phyloP scores from a whole-genome alignment of 2,329 filamentous ascomycete species.

The Sclerotiophoma versabilis region DNA sequence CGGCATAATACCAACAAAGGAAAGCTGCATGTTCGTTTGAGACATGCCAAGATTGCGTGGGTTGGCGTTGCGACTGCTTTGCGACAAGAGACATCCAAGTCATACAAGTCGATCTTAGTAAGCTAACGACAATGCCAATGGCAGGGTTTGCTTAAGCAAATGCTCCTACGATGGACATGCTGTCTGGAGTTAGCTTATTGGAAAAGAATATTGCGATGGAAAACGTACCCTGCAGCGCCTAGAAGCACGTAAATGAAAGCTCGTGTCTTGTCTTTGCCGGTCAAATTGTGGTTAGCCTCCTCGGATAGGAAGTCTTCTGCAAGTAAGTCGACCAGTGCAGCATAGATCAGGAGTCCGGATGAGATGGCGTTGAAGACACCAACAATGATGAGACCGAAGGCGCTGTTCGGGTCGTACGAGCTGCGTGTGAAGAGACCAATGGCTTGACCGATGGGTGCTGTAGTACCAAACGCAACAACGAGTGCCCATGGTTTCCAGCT shows the following conservation, averaged over 20 bases:
- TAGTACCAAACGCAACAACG: slow-evolving; percentile 68
- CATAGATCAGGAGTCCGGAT: slow-evolving; percentile 67
- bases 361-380: slow-evolving; percentile 73
- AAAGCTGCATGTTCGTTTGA: not conserved
- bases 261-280: slow-evolving; percentile 59
- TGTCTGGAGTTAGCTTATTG: slow-evolving; percentile 16
- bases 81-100: not conserved
- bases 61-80: not conserved
- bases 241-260: slow-evolving; percentile 57
- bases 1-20: not conserved
- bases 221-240: slow-evolving; percentile 38
- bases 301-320: slow-evolving; percentile 70
- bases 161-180: slow-evolving; percentile 48
- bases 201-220: slow-evolving; percentile 27
- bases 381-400: slow-evolving; percentile 69
- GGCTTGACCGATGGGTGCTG: slow-evolving; percentile 69
- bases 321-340: slow-evolving; percentile 68
- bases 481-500: slow-evolving; percentile 68
- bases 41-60: not conserved
- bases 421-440: slow-evolving; percentile 66
- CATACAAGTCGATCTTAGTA: not conserved
- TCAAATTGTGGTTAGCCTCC: slow-evolving; percentile 55
- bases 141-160: slow-evolving; percentile 37
- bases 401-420: slow-evolving; percentile 68
- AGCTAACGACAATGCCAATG: not conserved